Evolutionary conservation across 2,329 filamentous ascomycete genomes (phyloP).

Genomic region (Penicillium sp.): DNA sequence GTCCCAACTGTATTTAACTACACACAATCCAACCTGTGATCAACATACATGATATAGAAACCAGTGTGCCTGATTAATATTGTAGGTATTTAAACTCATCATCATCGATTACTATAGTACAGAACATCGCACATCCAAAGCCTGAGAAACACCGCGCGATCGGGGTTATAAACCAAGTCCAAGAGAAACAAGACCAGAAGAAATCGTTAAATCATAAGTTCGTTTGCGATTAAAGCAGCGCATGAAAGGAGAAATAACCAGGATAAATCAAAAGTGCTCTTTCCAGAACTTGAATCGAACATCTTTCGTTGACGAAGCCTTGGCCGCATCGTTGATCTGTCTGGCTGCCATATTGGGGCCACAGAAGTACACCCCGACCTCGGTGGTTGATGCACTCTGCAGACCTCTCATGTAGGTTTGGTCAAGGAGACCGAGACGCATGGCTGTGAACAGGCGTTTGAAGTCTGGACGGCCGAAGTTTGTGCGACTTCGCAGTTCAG

Average conservation of each 20-base stretch:
- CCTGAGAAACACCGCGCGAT: slow-evolving; percentile 5
- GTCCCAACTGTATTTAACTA: too few relatives aligned
- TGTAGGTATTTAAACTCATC: slow-evolving; percentile 1
- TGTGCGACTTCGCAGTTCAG: slow-evolving; percentile 84
- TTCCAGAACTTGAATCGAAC: slow-evolving; percentile 99
- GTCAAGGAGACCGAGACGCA: slow-evolving; percentile 86
- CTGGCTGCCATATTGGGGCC: slow-evolving; percentile 81
- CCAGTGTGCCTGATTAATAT: too few relatives aligned
- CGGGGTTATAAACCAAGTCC: background rate
- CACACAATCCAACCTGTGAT: too few relatives aligned
- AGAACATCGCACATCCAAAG: slow-evolving; percentile 13
- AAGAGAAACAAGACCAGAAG: slow-evolving; percentile 11
- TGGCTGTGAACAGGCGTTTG: slow-evolving; percentile 73
- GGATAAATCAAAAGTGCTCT: slow-evolving; percentile 67
- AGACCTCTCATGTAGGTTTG: slow-evolving; percentile 83
- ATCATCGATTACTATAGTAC: slow-evolving; percentile 24
- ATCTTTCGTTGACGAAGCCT: slow-evolving; percentile 71
- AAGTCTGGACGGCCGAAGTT: slow-evolving; percentile 97
- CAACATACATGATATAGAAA: too few relatives aligned
- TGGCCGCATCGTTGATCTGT: slow-evolving; percentile 82
- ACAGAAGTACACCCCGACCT: slow-evolving; percentile 97
- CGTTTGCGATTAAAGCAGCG: slow-evolving; percentile 12
- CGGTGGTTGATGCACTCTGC: slow-evolving; percentile 75
- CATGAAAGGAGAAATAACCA: background rate
- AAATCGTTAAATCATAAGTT: slow-evolving; percentile 30